A percentile compares a stretch with the other conserved stretches of the same genome.
Evolutionary conservation across 768 basidiomycete species (phyloP).

Genomic region (Pholiota microspora): DNA sequence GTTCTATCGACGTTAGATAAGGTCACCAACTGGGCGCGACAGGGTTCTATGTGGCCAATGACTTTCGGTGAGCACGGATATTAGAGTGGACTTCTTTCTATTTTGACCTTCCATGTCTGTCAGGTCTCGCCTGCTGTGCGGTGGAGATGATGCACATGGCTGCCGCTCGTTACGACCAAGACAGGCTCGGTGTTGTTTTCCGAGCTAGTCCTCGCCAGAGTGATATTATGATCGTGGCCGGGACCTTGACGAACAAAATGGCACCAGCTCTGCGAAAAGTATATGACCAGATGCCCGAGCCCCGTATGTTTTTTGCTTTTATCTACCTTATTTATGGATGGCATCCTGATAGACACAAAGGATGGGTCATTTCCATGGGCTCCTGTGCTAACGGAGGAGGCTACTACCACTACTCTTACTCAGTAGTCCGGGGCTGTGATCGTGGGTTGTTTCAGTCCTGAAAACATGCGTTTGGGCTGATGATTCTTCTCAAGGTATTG

Average conservation of each 20-base stretch:
- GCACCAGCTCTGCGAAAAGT: slow-evolving; percentile 96
- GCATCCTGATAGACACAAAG: slow-evolving; percentile 28
- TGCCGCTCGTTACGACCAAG: slow-evolving; percentile 97
- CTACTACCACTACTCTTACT: slow-evolving; percentile 98
- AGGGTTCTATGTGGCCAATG: slow-evolving; percentile 99
- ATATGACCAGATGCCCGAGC: slow-evolving; percentile 99
- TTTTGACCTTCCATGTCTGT: slow-evolving; percentile 4
- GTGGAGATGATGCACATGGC: slow-evolving; percentile 99
- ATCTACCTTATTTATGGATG: slow-evolving; percentile 1
- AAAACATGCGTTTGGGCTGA: slow-evolving; percentile 1
- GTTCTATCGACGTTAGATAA: slow-evolving; percentile 96
- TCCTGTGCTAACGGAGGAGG: slow-evolving; percentile 99
- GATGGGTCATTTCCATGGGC: slow-evolving; percentile 99
- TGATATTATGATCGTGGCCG: slow-evolving; percentile 99
- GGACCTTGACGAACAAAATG: slow-evolving; percentile 99
- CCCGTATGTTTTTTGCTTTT: slow-evolving; percentile 49
- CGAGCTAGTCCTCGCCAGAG: slow-evolving; percentile 98
- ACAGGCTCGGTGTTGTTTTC: slow-evolving; percentile 95
- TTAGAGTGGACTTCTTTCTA: slow-evolving; percentile 3
- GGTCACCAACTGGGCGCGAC: slow-evolving; percentile 94
- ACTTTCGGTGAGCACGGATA: slow-evolving; percentile 62
- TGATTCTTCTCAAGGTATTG: slow-evolving; percentile 61
- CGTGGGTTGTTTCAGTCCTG: slow-evolving; percentile 45
- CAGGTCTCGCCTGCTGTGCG: slow-evolving; percentile 96
- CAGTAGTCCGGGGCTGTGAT: slow-evolving; percentile 97